Base-by-base conservation (phyloP, 192 early-diverging fungal species). In the Podila verticillata region DNA sequence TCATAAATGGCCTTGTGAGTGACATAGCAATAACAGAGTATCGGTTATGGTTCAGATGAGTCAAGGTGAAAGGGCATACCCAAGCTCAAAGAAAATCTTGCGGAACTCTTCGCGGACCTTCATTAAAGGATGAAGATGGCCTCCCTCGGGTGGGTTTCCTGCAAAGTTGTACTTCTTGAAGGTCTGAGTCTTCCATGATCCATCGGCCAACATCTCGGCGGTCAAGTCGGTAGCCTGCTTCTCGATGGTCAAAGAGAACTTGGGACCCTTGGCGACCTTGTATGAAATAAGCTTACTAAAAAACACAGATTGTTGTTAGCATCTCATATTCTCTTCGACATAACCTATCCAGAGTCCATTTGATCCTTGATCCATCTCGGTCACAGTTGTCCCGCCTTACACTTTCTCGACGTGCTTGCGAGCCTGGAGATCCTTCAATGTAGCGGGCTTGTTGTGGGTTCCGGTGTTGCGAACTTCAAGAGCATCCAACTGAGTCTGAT, bases 101-200 rank as follows among this genome's bases (percentile, higher is more conserved):
- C 97, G 89, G 89, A 98, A 98, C 87, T 99, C 98, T 75, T 99
- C 96, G 61, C 97, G 94, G 63, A 99, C 96, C 84, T 99, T 99
- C 93, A 99, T 93, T 64, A 99, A 88, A 68, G 98, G 98, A 80
- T 99, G 98, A 70, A 99, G 88, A 68, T 96, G 92, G 12, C 98
- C 98, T 57, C 92, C 93, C 49, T 75, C 73, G 22, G 95, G 95
- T 51, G 86, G 87, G 69, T 95, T 81, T 77, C 98, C 97, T 74
- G 95, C 91, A 90, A 99, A 98, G 89, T 99, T 99, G 90, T 98
- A 99, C 83, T 95, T 94, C 86, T 99, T 99, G 89, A 99, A 99
- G 60, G 90, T 86, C n/a, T 91, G 91, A 17, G 72, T 90, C 87
- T 98, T 96, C 98, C 98, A 99, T 66, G 91, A 92, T 35, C 96